These are phyloP conservation scores for Coelastrella sp. DNA, from an alignment of 139 green algal species.

Conservation along the genomic window DNA sequence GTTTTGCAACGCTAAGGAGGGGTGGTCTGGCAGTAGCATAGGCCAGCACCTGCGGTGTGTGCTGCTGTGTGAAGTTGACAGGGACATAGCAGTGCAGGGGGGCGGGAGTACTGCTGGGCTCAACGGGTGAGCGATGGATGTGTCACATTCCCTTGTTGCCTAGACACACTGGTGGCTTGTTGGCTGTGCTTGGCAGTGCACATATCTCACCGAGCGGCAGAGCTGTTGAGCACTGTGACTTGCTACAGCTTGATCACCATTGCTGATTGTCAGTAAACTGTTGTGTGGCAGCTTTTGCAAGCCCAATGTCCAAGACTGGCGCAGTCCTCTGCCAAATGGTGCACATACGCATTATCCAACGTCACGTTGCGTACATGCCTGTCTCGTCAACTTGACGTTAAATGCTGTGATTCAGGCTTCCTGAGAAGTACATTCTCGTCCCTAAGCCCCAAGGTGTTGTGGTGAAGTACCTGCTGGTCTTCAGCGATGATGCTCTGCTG, in stretches of 20 bases:
- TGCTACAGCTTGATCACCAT: no score
- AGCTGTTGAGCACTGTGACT: no score
- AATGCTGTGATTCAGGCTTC: conserved; percentile 19
- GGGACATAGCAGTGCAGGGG: neutral
- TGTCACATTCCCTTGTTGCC: neutral
- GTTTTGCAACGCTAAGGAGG: neutral
- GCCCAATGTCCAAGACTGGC: no score
- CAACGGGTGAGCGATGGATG: neutral
- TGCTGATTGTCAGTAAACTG: no score
- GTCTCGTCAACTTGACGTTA: neutral
- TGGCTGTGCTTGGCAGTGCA: no score
- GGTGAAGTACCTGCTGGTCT: conserved; percentile 35
- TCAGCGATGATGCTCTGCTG: conserved; percentile 28
- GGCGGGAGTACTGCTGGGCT: neutral
- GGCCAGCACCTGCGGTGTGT: conserved; percentile 30
- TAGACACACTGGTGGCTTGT: neutral
- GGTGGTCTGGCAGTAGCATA: conserved; percentile 24
- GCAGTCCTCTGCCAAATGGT: neutral
- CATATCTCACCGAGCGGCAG: no score
- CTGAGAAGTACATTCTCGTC: conserved; percentile 20
- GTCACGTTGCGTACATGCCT: neutral
- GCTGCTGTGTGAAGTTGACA: conserved; percentile 40
- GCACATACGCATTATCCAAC: neutral
- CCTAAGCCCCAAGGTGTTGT: neutral
- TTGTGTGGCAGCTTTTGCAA: no score